These are phyloP conservation scores for Hypoxylon sp. DNA, from an alignment of 2,329 filamentous ascomycete genomes.

Conservation along the genomic window DNA sequence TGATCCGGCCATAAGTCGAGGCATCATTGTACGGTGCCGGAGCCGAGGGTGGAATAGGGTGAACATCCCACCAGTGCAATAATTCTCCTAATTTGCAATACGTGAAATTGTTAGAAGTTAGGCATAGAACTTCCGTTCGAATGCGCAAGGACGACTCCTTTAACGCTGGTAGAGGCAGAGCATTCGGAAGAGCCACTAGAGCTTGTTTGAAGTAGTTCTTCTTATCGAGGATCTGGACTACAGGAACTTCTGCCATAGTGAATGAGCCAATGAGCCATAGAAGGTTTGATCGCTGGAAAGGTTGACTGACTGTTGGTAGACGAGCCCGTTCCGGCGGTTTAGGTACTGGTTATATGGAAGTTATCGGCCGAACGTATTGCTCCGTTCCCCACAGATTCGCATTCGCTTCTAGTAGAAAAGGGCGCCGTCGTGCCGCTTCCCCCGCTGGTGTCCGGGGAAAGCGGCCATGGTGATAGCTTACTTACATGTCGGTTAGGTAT, in stretches of 20 bases:
- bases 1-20: slow-evolving; percentile 60
- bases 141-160: slow-evolving; percentile 51
- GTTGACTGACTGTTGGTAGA: neutral
- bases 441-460: neutral
- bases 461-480: neutral
- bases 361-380: slow-evolving; percentile 10
- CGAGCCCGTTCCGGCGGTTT: neutral
- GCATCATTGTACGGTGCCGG: slow-evolving; percentile 54
- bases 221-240: slow-evolving; percentile 52
- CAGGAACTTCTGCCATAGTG: slow-evolving; percentile 49
- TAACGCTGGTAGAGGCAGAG: slow-evolving; percentile 46
- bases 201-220: slow-evolving; percentile 50
- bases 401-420: neutral
- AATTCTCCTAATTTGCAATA: slow-evolving; percentile 52
- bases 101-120: slow-evolving; percentile 55
- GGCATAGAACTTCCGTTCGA: slow-evolving; percentile 48
- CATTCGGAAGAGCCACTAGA: slow-evolving; percentile 46
- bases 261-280: neutral
- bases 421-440: neutral
- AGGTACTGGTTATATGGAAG: slow-evolving; percentile 13
- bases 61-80: slow-evolving; percentile 58
- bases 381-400: slow-evolving; percentile 12
- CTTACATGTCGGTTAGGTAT: neutral
- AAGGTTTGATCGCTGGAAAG: slow-evolving; percentile 1
- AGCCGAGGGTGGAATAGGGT: slow-evolving; percentile 56